phyloP scores from a whole-genome alignment of 2,329 filamentous ascomycete species.

The Botryotinia calthae region DNA sequence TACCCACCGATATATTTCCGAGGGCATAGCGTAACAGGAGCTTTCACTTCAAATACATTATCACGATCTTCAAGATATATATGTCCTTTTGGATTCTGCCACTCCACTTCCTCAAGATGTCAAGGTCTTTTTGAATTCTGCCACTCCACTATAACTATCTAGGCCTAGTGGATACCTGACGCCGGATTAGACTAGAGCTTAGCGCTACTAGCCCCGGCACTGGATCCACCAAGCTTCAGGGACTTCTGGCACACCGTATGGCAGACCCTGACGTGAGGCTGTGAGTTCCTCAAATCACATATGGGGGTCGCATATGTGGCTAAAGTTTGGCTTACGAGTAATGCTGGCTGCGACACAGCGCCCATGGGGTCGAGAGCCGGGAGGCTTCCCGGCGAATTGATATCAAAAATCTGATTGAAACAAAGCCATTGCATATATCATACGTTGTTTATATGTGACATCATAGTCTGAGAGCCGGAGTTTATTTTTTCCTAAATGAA shows the following conservation, averaged over 20 bases:
- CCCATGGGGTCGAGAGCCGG: background rate
- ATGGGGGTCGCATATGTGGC: background rate
- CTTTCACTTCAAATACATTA: background rate
- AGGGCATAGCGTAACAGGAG: background rate
- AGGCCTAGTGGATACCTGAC: background rate
- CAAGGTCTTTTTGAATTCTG: background rate
- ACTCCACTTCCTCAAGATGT: background rate
- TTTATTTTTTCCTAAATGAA: background rate
- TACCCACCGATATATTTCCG: background rate
- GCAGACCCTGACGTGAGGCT: background rate
- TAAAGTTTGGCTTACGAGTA: background rate
- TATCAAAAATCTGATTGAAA: background rate
- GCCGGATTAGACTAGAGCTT: background rate
- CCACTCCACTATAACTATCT: background rate
- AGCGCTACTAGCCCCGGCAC: background rate
- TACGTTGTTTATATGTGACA: background rate
- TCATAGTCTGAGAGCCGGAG: background rate
- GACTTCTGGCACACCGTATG: background rate
- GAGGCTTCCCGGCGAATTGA: background rate
- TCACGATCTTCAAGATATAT: background rate
- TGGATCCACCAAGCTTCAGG: conserved; percentile 3
- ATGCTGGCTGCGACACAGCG: background rate
- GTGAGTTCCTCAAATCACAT: background rate
- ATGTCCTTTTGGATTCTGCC: conserved; percentile 2
- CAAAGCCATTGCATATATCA: background rate